Evolutionary conservation across 208 protist genomes (phyloP).

Genomic region (Leishmania martiniquensis): DNA sequence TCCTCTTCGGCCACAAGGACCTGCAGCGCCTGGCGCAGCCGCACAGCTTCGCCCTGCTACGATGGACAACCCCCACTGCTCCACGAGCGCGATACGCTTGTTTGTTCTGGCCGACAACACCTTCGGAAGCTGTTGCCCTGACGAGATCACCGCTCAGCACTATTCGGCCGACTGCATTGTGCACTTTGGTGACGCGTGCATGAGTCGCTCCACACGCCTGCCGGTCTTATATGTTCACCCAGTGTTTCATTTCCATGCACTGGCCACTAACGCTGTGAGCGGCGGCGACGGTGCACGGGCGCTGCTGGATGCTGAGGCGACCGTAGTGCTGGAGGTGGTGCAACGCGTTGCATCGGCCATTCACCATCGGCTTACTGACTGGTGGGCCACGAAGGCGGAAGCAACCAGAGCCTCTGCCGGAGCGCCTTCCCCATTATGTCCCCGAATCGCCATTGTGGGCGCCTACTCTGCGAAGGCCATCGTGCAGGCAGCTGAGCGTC

Average conservation of each 20-base stretch:
- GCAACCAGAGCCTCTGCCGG: conserved; percentile 1
- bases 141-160: conserved; percentile 92
- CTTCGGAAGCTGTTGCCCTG: conserved; percentile 92
- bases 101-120: conserved; percentile 92
- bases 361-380: conserved; percentile 8
- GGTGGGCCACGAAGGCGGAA: conserved; percentile 3
- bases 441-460: conserved; percentile 24
- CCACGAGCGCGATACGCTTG: conserved; percentile 44
- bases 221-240: conserved; percentile 84
- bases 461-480: conserved; percentile 27
- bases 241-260: conserved; percentile 38
- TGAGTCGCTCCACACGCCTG: conserved; percentile 78
- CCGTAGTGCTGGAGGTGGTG: conserved; percentile 30
- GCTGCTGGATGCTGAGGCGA: conserved; percentile 12
- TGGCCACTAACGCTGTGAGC: neutral
- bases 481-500: conserved; percentile 17
- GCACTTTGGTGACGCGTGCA: conserved; percentile 92
- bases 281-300: neutral
- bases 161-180: conserved; percentile 84
- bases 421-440: conserved; percentile 1
- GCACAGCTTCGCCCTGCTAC: conserved; percentile 4
- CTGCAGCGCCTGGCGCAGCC: neutral
- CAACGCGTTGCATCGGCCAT: conserved; percentile 21
- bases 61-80: conserved; percentile 48
- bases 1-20: neutral